Conservation (phyloP, 169 alveolate genomes). For the Miamiensis avidus region DNA sequence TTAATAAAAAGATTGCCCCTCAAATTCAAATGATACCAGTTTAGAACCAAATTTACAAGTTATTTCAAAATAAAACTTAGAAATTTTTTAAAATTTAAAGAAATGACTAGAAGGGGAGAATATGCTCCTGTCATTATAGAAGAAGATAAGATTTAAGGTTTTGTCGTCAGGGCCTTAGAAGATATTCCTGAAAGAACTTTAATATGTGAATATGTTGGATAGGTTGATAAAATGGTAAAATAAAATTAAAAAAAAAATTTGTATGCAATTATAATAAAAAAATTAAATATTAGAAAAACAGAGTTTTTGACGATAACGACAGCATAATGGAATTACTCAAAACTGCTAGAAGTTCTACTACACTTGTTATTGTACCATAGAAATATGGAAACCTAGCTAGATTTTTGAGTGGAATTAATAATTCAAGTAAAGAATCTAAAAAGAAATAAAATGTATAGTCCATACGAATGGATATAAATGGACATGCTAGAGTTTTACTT, state of each 20-base stretch:
- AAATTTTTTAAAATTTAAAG: constrained; percentile 55
- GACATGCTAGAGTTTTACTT: constrained; percentile 64
- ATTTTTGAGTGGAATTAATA: constrained; percentile 72
- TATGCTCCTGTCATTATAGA: constrained; percentile 71
- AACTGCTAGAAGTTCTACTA: constrained; percentile 60
- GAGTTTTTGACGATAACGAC: constrained; percentile 67
- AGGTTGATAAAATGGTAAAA: constrained; percentile 50
- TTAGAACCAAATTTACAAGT: constrained; percentile 58
- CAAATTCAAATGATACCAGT: constrained; percentile 54
- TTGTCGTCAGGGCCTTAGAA: constrained; percentile 67
- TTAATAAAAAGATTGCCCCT: constrained; percentile 39
- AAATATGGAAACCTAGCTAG: constrained; percentile 71
- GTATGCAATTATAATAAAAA: no score
- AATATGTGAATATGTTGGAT: constrained; percentile 78
- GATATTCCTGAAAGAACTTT: constrained; percentile 59
- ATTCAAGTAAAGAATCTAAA: constrained; percentile 48
- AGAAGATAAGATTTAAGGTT: constrained; percentile 65
- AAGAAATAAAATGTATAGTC: constrained; percentile 68
- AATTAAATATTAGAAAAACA: constrained; percentile 43
- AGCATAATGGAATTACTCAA: constrained; percentile 72
- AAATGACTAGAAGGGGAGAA: constrained; percentile 58
- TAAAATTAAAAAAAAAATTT: no score
- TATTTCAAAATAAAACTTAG: constrained; percentile 43
- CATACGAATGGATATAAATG: constrained; percentile 66
- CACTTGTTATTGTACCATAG: constrained; percentile 68